phyloP scores from a whole-genome alignment of 2,329 filamentous ascomycete genomes.

The Paramyrothecium roridum region DNA sequence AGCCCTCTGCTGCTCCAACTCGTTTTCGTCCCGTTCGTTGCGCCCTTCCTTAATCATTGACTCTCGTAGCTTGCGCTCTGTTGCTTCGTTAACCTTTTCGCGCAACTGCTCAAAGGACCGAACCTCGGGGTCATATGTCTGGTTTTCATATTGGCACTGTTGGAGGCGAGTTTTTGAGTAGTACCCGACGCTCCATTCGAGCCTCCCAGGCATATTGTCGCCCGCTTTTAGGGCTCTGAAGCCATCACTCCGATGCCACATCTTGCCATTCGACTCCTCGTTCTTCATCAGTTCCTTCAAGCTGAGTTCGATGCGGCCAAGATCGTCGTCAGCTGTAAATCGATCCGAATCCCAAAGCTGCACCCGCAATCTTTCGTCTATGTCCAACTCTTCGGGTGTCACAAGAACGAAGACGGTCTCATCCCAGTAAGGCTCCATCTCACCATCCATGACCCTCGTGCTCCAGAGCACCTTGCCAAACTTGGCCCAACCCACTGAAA shows the following conservation, averaged over 20 bases:
- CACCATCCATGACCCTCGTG: conserved; percentile 61
- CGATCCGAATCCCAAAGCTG: conserved; percentile 77
- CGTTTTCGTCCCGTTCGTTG: conserved; percentile 50
- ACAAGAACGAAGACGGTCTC: conserved; percentile 70
- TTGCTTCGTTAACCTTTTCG: conserved; percentile 49
- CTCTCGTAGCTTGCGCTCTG: conserved; percentile 64
- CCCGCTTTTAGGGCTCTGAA: conserved; percentile 63
- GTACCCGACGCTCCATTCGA: conserved; percentile 70
- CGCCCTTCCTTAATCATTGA: conserved; percentile 44
- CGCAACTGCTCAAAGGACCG: conserved; percentile 56
- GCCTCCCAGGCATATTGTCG: conserved; percentile 65
- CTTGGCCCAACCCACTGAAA: conserved; percentile 73
- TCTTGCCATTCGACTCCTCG: conserved; percentile 55
- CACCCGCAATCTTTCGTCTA: conserved; percentile 64
- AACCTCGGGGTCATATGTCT: conserved; percentile 57
- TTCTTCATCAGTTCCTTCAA: conserved; percentile 62
- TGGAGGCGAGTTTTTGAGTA: conserved; percentile 65
- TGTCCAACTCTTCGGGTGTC: conserved; percentile 68
- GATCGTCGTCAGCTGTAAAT: conserved; percentile 68
- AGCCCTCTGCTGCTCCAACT: conserved; percentile 64
- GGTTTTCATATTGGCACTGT: conserved; percentile 56
- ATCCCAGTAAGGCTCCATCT: conserved; percentile 69
- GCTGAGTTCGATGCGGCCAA: conserved; percentile 69
- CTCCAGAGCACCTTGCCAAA: conserved; percentile 62
- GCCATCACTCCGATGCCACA: conserved; percentile 61